Conservation (phyloP, 768 basidiomycete species). For the Hebeloma cylindrosporum region DNA sequence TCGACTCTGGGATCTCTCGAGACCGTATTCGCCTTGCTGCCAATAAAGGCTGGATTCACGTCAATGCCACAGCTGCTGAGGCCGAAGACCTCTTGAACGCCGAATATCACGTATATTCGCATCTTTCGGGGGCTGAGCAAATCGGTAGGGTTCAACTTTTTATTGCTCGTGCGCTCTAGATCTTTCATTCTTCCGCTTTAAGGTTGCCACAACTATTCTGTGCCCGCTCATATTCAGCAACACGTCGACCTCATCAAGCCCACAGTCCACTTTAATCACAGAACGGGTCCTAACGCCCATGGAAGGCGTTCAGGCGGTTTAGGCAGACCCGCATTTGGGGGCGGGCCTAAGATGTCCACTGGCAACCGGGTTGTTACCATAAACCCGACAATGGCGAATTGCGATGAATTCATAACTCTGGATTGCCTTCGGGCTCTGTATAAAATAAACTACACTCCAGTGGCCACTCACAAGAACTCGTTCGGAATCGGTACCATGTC, state of each 20-base stretch:
- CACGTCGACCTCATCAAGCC: slow-evolving; percentile 44
- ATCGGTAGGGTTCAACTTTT: slow-evolving; percentile 30
- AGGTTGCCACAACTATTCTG: slow-evolving; percentile 41
- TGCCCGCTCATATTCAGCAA: slow-evolving; percentile 36
- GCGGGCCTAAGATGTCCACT: slow-evolving; percentile 22
- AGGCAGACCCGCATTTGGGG: slow-evolving; percentile 15
- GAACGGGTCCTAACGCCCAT: slow-evolving; percentile 20
- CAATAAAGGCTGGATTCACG: slow-evolving; percentile 42
- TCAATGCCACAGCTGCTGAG: slow-evolving; percentile 42
- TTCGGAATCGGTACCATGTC: slow-evolving; percentile 35
- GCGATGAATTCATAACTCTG: slow-evolving; percentile 36
- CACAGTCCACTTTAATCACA: slow-evolving; percentile 39
- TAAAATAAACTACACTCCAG: slow-evolving; percentile 33
- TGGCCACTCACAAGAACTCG: slow-evolving; percentile 34
- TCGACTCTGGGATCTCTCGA: slow-evolving; percentile 36
- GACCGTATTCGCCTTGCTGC: slow-evolving; percentile 38
- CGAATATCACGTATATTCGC: slow-evolving; percentile 47
- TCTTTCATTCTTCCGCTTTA: background rate
- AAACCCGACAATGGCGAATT: slow-evolving; percentile 23
- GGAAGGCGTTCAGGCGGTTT: slow-evolving; percentile 20
- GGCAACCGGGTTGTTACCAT: slow-evolving; percentile 19
- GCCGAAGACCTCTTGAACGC: slow-evolving; percentile 41
- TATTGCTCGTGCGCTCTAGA: background rate
- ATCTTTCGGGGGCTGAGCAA: slow-evolving; percentile 37
- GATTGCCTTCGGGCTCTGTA: slow-evolving; percentile 43